These are phyloP conservation scores for Serendipita sp. DNA, from an alignment of 768 basidiomycete genomes.

Conservation along the genomic window DNA sequence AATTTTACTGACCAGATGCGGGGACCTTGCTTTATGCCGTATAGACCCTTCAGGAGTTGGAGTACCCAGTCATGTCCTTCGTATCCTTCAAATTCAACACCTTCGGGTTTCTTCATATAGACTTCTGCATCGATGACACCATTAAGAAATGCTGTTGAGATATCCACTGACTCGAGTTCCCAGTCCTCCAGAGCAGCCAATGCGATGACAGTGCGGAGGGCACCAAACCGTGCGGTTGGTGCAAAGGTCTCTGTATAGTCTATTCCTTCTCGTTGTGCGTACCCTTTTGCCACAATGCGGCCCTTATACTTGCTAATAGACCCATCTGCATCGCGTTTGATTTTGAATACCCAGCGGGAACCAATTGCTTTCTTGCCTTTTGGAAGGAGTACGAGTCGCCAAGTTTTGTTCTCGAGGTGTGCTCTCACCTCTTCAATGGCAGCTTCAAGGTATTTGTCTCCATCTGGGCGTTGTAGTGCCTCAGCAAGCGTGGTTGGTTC, in stretches of 20 bases:
- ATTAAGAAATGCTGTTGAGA: constrained; percentile 8
- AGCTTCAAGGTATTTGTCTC: constrained; percentile 14
- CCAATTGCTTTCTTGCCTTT: constrained; percentile 14
- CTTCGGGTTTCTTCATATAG: constrained; percentile 8
- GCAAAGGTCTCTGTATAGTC: constrained; percentile 31
- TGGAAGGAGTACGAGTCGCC: constrained; percentile 14
- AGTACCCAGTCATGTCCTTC: neutral
- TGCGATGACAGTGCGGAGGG: constrained; percentile 18
- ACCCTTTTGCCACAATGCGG: constrained; percentile 18
- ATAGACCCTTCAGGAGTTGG: constrained; percentile 22
- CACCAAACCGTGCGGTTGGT: constrained; percentile 25
- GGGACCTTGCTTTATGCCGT: constrained; percentile 30
- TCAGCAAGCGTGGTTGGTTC: constrained; percentile 13
- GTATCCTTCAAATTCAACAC: neutral
- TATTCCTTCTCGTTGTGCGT: constrained; percentile 14
- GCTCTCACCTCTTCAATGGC: constrained; percentile 15
- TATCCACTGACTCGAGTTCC: constrained; percentile 13
- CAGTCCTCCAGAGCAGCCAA: constrained; percentile 18
- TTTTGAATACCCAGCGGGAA: constrained; percentile 16
- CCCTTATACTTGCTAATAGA: constrained; percentile 16
- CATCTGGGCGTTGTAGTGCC: constrained; percentile 13
- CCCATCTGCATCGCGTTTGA: constrained; percentile 16
- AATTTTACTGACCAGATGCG: constrained; percentile 22
- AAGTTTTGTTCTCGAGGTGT: constrained; percentile 11
- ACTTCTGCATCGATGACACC: constrained; percentile 9